A percentile compares a stretch with the other conserved stretches of the same genome.
Evolutionary conservation across 257 asterid genomes (phyloP).

Genomic region (Nicotiana paniculata): DNA sequence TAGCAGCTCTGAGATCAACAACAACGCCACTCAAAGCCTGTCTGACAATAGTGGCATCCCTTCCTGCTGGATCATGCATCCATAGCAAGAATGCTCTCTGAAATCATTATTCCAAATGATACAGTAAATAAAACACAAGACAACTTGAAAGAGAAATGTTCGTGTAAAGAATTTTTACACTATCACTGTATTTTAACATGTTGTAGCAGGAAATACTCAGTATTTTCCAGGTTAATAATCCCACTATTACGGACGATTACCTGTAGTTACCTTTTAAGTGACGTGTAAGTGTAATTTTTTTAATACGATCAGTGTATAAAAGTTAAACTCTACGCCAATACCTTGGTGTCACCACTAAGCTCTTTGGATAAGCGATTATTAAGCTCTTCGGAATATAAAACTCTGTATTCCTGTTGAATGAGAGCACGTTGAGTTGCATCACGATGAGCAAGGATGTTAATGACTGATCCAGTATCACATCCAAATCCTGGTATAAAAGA

Average conservation of each 20-base stretch:
- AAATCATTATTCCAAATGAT: conserved; percentile 7
- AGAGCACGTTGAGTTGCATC: conserved; percentile 77
- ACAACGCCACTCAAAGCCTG: conserved; percentile 36
- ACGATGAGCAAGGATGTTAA: conserved; percentile 82
- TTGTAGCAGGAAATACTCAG: too few species aligned
- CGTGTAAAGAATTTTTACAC: neutral
- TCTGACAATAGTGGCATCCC: conserved; percentile 71
- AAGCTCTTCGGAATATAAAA: conserved; percentile 65
- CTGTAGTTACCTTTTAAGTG: neutral
- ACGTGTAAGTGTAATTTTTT: neutral
- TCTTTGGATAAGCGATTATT: conserved; percentile 66
- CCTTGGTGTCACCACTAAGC: conserved; percentile 79
- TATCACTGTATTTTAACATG: neutral
- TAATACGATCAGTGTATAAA: too few species aligned
- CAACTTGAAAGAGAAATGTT: neutral
- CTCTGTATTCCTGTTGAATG: conserved; percentile 72
- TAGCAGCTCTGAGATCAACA: conserved; percentile 56
- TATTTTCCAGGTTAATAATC: neutral
- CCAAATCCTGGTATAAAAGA: conserved; percentile 59
- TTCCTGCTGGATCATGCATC: conserved; percentile 84
- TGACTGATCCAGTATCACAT: conserved; percentile 71
- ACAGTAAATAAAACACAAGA: neutral
- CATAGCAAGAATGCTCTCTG: conserved; percentile 77
- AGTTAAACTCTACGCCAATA: neutral
- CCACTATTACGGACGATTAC: neutral